Evolutionary conservation across 768 basidiomycete species (phyloP).

Genomic region (Imleria badia): DNA sequence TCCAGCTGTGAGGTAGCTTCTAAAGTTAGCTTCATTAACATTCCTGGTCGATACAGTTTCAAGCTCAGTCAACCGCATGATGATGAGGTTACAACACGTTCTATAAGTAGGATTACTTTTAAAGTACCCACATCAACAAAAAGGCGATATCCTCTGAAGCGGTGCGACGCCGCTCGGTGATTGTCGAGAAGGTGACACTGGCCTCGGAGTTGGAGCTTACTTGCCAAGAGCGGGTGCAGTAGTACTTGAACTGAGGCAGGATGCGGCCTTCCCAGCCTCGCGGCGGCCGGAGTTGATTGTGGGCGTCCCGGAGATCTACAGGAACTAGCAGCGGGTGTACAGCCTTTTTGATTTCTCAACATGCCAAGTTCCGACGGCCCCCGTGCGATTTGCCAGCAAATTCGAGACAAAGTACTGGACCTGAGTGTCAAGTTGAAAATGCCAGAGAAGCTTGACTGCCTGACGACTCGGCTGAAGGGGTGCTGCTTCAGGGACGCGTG

Average conservation of each 20-base stretch:
- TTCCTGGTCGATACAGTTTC: too few relatives aligned
- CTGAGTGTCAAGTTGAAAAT: background rate
- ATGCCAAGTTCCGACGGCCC: slow-evolving; percentile 2
- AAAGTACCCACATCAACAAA: slow-evolving; percentile 1
- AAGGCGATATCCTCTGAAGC: slow-evolving; percentile 12
- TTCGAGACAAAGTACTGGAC: background rate
- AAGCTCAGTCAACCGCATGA: background rate
- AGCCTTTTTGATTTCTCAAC: slow-evolving; percentile 16
- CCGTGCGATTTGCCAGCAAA: background rate
- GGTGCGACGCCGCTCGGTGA: slow-evolving; percentile 2
- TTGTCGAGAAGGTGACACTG: slow-evolving; percentile 16
- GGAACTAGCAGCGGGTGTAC: slow-evolving; percentile 6
- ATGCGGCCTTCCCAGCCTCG: background rate
- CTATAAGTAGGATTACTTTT: too few relatives aligned
- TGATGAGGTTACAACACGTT: background rate
- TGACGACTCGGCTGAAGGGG: slow-evolving; percentile 4
- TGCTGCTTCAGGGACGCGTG: slow-evolving; percentile 16
- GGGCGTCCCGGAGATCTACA: slow-evolving; percentile 16
- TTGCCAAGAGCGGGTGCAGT: too few relatives aligned
- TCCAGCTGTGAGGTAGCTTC: too few relatives aligned
- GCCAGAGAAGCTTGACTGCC: background rate
- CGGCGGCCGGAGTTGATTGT: background rate
- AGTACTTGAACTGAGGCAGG: background rate
- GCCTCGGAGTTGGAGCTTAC: too few relatives aligned
- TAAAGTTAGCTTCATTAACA: too few relatives aligned